These are phyloP conservation scores for Xylariaceae sp. DNA, from an alignment of 2,329 filamentous ascomycete species.

Conservation along the genomic window DNA sequence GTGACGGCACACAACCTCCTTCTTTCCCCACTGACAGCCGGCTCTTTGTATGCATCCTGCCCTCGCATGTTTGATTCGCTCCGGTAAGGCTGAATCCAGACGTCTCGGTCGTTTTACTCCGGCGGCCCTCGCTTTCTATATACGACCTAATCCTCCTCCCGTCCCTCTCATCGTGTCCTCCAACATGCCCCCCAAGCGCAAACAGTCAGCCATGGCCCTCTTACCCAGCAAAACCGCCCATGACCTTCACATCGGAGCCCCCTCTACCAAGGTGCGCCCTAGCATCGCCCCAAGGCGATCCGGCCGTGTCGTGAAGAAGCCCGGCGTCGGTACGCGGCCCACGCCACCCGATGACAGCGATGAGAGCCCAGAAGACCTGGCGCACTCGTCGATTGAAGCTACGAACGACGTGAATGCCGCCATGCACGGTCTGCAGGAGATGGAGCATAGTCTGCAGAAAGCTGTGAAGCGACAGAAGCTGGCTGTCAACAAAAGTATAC, in stretches of 20 bases:
- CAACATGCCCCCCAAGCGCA: slow-evolving; percentile 37
- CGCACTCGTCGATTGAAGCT: slow-evolving; percentile 3
- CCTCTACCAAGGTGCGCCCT: background rate
- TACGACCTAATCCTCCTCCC: background rate
- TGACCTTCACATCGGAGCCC: slow-evolving; percentile 4
- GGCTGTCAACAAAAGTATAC: slow-evolving; percentile 36
- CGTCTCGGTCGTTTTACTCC: slow-evolving; percentile 12
- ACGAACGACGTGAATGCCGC: slow-evolving; percentile 33
- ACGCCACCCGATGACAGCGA: background rate
- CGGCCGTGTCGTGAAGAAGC: slow-evolving; percentile 14
- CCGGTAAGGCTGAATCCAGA: slow-evolving; percentile 5
- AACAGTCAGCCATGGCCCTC: slow-evolving; percentile 23
- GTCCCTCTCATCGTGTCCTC: background rate
- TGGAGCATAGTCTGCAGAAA: slow-evolving; percentile 43
- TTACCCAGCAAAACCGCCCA: slow-evolving; percentile 2
- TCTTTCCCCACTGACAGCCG: background rate
- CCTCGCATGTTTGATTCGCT: slow-evolving; percentile 15
- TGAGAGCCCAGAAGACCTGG: background rate
- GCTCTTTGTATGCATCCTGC: slow-evolving; percentile 15
- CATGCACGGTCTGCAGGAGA: slow-evolving; percentile 42
- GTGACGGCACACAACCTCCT: background rate
- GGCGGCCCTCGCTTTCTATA: slow-evolving; percentile 11
- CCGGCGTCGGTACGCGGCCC: slow-evolving; percentile 1
- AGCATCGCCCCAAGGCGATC: slow-evolving; percentile 16
- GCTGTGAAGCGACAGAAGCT: slow-evolving; percentile 42